Base-by-base conservation (phyloP, 495 filamentous ascomycete genomes). In the Trichoderma erinaceum region DNA sequence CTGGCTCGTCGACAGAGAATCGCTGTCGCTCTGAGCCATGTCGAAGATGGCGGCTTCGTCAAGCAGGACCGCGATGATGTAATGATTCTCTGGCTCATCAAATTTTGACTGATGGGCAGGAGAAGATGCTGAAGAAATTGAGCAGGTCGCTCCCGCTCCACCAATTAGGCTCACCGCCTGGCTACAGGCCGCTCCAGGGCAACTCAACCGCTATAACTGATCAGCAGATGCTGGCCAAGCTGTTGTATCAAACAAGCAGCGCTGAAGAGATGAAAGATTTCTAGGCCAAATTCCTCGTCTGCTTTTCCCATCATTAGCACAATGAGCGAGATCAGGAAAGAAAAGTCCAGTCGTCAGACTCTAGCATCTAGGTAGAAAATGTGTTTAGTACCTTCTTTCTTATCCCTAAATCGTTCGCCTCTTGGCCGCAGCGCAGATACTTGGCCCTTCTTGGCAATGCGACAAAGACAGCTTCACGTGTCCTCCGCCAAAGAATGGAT, bases 1-100 rank as follows among this genome's bases (percentile, higher is more conserved):
- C 56, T 61, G 56, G 56, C 56, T 61, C 25, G 56, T 61, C 27
- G 56, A 61, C 4, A 61, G 56, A 29, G 25, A 18, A 5, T 61
- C 56, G 16, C 16, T 21, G 3, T 15, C 11, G 16, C 25, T 21
- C 27, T 32, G 56, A 13, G 56, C 25, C 56, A 61, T 61, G 27
- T 61, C 56, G 56, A 32, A 12, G n/a, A 61, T 32, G 56, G 25
- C 25, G 4, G 25, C 27, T 32, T 32, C 25, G 25, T 18, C 25
- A 25, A 61, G 25, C 56, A 23, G 5, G 27, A 61, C 23, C 5
- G 13, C 18, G 44, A 48, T 16, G 56, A 52, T 25, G 48, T 21
- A 5, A 21, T 18, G 48, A 7, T 2, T 52, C n/a, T 3, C 48
- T 52, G 48, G 48, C 48, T 52, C 48, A 23, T n/a, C n/a, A n/a